Percentiles rank a stretch among this genome's conserved stretches.
Evolutionary conservation across 164 flowering plant genomes (phyloP).

Genomic region (Macadamia tetraphylla): DNA sequence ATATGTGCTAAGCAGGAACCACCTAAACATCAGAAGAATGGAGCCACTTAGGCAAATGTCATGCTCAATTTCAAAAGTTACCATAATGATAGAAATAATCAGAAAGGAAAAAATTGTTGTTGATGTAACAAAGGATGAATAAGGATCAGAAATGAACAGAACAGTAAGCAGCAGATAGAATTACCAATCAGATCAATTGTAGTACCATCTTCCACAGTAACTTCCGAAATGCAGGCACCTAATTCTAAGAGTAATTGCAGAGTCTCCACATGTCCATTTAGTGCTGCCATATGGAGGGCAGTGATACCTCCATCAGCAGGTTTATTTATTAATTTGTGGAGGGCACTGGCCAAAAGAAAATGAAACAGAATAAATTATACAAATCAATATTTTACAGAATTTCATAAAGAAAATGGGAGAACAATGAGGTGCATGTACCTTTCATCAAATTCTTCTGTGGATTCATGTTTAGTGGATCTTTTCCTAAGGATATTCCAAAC

Average conservation of each 20-base stretch:
- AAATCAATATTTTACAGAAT: background rate
- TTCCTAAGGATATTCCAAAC: constrained; percentile 37
- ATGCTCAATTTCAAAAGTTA: too few relatives aligned
- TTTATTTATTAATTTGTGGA: constrained; percentile 52
- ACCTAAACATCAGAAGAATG: background rate
- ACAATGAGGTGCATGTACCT: constrained; percentile 29
- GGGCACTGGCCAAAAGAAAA: constrained; percentile 38
- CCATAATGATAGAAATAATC: too few relatives aligned
- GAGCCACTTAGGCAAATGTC: background rate
- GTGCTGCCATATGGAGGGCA: constrained; percentile 94
- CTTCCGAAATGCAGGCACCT: constrained; percentile 65
- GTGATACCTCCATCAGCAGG: constrained; percentile 94
- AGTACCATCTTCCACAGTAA: constrained; percentile 83
- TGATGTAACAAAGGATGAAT: background rate
- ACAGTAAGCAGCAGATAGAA: background rate
- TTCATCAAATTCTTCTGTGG: constrained; percentile 44
- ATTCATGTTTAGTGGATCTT: constrained; percentile 24
- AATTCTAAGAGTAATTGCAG: constrained; percentile 73
- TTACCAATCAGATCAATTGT: constrained; percentile 88
- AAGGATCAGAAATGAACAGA: background rate
- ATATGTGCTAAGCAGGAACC: background rate
- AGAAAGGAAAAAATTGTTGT: background rate
- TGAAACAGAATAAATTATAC: background rate
- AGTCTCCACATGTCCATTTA: constrained; percentile 82
- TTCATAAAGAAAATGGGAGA: constrained; percentile 1